These are phyloP conservation scores for Paramecium pentaurelia DNA, from an alignment of 73 alveolate genomes.

Conservation along the genomic window DNA sequence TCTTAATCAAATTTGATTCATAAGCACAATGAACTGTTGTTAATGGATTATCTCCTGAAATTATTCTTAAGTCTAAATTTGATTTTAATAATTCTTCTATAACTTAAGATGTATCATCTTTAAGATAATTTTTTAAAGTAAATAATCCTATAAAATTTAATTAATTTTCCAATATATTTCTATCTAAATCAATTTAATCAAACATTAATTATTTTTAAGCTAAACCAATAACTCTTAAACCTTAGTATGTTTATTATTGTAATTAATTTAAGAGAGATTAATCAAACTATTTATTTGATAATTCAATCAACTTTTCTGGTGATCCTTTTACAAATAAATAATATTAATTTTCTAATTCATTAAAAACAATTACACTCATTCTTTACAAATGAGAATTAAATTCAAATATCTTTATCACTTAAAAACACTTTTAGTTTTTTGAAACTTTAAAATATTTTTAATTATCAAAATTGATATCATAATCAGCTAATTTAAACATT, in stretches of 20 bases:
- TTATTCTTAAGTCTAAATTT: constrained; percentile 66
- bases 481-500: constrained; percentile 68
- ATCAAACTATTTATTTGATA: constrained; percentile 56
- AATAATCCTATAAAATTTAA: constrained; percentile 69
- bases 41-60: constrained; percentile 78
- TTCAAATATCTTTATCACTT: constrained; percentile 67
- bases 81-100: constrained; percentile 57
- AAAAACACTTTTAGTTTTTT: background rate
- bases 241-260: constrained; percentile 13
- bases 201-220: background rate
- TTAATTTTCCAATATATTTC: constrained; percentile 65
- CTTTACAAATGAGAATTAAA: constrained; percentile 64
- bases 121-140: constrained; percentile 70
- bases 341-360: constrained; percentile 16
- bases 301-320: constrained; percentile 85
- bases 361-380: constrained; percentile 66
- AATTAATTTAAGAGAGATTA: constrained; percentile 63
- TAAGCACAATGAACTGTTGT: constrained; percentile 75
- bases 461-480: background rate
- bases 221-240: constrained; percentile 50
- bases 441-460: background rate
- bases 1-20: background rate
- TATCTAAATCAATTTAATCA: background rate
- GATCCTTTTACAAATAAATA: constrained; percentile 84
- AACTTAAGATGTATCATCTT: constrained; percentile 60